A percentile compares a stretch with the other conserved stretches of the same genome.
phyloP scores from a whole-genome alignment of 306 rosid genomes.

The Rubus idaeus region DNA sequence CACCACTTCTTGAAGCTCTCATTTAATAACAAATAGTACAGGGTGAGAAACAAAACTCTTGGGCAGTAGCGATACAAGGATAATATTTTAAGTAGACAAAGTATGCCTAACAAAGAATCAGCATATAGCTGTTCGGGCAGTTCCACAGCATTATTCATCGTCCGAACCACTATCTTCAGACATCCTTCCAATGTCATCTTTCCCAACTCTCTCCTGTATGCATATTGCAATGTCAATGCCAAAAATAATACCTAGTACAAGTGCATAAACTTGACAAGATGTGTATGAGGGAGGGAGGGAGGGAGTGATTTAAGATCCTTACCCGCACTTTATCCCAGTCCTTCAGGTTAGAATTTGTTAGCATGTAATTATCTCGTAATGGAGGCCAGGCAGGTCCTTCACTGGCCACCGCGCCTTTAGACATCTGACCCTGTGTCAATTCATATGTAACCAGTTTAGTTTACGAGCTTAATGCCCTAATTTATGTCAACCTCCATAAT shows the following conservation, averaged over 20 bases:
- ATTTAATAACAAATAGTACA: not conserved
- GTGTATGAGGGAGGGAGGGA: not conserved
- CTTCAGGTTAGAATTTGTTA: slow-evolving; percentile 74
- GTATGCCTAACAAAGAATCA: not conserved
- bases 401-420: slow-evolving; percentile 40
- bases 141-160: slow-evolving; percentile 50
- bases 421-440: slow-evolving; percentile 43
- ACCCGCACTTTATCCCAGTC: slow-evolving; percentile 89
- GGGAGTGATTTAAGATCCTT: slow-evolving; percentile 22
- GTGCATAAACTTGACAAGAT: not conserved
- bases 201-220: slow-evolving; percentile 48
- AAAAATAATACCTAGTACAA: not conserved
- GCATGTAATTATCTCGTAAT: slow-evolving; percentile 85
- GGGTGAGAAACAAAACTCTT: not conserved
- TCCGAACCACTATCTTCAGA: slow-evolving; percentile 66
- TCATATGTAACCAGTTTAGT: not conserved
- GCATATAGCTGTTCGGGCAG: slow-evolving; percentile 17
- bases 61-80: slow-evolving; percentile 2
- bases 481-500: not conserved
- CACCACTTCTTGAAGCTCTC: not conserved
- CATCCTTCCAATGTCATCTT: slow-evolving; percentile 55
- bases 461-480: not conserved
- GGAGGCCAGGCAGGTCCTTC: slow-evolving; percentile 96
- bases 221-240: not conserved
- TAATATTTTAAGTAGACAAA: not conserved